These are phyloP conservation scores for Aureobasidium pullulans DNA, from an alignment of 2,329 filamentous ascomycete genomes.

Conservation along the genomic window DNA sequence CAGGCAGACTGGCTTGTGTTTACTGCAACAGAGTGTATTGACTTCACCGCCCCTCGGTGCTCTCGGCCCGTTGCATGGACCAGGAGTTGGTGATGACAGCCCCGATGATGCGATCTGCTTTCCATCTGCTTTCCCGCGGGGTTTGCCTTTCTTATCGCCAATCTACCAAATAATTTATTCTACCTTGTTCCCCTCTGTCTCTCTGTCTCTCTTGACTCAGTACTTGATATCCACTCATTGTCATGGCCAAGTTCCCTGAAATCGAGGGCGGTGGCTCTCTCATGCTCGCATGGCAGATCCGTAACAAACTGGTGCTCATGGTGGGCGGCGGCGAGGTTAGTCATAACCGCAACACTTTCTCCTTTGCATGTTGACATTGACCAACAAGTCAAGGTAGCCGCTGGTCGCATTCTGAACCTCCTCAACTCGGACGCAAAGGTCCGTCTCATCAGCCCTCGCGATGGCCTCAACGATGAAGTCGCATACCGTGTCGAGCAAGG, in stretches of 20 bases:
- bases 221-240: conserved; percentile 7
- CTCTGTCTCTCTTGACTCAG: too few species aligned
- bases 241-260: conserved; percentile 58
- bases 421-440: conserved; percentile 92
- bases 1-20: not conserved
- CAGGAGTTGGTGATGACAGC: not conserved
- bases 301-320: conserved; percentile 80
- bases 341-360: conserved; percentile 15
- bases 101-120: not conserved
- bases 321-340: conserved; percentile 89
- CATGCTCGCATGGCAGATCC: conserved; percentile 93
- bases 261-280: conserved; percentile 87
- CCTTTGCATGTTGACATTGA: conserved; percentile 27
- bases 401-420: conserved; percentile 85
- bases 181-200: not conserved
- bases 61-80: conserved; percentile 8
- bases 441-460: conserved; percentile 71
- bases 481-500: conserved; percentile 67
- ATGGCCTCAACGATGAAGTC: conserved; percentile 83
- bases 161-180: not conserved
- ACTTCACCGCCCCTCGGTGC: conserved; percentile 11
- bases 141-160: conserved; percentile 7
- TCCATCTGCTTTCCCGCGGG: not conserved
- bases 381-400: conserved; percentile 65
- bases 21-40: not conserved